phyloP scores from a whole-genome alignment of 2,329 filamentous ascomycete species.

The Delphinella strobiligena region DNA sequence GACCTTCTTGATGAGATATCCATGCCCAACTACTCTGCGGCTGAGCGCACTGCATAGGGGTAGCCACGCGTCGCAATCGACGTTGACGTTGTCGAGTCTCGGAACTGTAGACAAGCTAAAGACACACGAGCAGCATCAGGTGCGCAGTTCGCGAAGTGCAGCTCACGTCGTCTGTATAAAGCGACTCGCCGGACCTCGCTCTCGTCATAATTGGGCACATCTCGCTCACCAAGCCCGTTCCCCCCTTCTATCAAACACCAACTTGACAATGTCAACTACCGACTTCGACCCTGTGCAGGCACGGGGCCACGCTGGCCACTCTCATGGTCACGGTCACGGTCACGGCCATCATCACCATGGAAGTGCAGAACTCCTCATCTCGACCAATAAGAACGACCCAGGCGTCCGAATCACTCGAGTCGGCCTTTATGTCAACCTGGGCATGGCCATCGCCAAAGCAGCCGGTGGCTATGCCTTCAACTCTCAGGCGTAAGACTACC shows the following conservation, averaged over 20 bases:
- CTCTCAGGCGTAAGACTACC: conserved; percentile 58
- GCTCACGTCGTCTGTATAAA: background rate
- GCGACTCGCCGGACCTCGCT: conserved; percentile 2
- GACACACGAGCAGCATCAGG: background rate
- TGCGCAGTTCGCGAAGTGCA: background rate
- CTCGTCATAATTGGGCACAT: conserved; percentile 19
- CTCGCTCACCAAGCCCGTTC: conserved; percentile 18
- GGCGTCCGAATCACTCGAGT: conserved; percentile 89
- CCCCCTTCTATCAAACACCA: conserved; percentile 2
- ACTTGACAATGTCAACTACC: conserved; percentile 3
- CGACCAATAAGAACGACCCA: conserved; percentile 77
- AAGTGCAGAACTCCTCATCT: conserved; percentile 73
- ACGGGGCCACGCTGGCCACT: conserved; percentile 18
- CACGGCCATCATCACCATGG: conserved; percentile 65
- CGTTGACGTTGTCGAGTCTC: background rate
- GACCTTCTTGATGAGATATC: background rate
- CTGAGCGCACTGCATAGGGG: background rate
- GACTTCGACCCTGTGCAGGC: conserved; percentile 14
- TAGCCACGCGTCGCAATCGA: background rate
- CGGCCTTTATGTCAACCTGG: conserved; percentile 76
- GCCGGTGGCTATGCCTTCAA: conserved; percentile 89
- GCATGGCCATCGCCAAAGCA: conserved; percentile 90
- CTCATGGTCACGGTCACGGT: conserved; percentile 32
- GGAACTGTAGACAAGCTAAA: background rate
- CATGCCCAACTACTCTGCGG: background rate